Base-by-base conservation (phyloP, 2,329 filamentous ascomycete species). In the Gaeumannomyces sp. region DNA sequence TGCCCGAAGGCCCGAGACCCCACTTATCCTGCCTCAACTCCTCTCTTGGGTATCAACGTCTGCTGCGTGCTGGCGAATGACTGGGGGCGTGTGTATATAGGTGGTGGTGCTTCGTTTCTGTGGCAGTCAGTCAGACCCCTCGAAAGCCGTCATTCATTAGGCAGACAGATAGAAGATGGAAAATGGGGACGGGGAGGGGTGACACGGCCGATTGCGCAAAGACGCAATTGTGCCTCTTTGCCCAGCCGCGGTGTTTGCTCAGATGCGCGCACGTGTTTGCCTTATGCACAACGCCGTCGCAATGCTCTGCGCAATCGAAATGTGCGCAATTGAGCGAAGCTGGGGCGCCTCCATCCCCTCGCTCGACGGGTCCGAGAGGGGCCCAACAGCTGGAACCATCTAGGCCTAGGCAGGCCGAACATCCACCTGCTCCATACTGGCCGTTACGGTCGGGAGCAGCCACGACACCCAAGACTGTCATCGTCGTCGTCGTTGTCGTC, bases 21-120 rank as follows among this genome's bases (percentile, higher is more conserved):
- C 45, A 53, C 45, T 50, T 50, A 19, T 45, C 13, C 14, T 19
- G 38, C 14, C 38, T 50, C 45, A 3, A 19, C 7, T 11, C 45
- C 45, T 53, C 45, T 53, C 45, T 53, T 53, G 45, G 45, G 45
- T 53, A 53, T 53, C 45, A 53, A 53, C 45, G 45, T 53, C 45
- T 45, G 22, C 22, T n/a, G 45, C 22, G 22, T n/a, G 45, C 22
- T 53, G 45, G 45, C 45, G 14, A 53, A 53, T 53, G 45, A 53
- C n/a, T 22, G 7, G 45, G 38, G 38, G 38, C 4, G 45, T 53
- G 45, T 53, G 22, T 10, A 3, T 53, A 25, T n/a, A 14, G 45
- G 38, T 45, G 16, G 38, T 45, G 38, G 38, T 45, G 38, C 38
- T 53, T 11, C 19, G 19, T 11, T 53, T 19, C 13, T 45, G 11